phyloP scores from a whole-genome alignment of 2,329 filamentous ascomycete species.

The Penicillium sp. region DNA sequence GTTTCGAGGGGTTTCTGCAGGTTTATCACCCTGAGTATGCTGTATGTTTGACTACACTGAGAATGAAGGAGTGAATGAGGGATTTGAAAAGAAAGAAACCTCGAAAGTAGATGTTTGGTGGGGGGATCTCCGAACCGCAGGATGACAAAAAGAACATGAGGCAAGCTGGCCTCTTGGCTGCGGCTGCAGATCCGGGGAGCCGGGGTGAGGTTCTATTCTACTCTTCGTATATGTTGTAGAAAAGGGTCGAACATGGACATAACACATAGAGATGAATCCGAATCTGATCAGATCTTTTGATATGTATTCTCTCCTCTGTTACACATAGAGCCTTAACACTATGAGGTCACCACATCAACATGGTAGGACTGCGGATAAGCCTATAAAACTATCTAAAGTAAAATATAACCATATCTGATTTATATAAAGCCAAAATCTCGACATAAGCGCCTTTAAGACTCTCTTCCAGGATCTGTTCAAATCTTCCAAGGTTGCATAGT shows the following conservation, averaged over 20 bases:
- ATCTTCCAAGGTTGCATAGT: background rate
- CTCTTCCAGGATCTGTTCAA: background rate
- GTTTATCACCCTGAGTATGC: background rate
- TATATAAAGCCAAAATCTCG: background rate
- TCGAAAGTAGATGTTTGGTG: conserved; percentile 3
- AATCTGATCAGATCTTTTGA: background rate
- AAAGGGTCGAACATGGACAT: background rate
- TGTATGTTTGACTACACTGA: background rate
- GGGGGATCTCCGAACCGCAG: background rate
- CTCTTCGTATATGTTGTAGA: background rate
- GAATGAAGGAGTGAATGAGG: conserved; percentile 16
- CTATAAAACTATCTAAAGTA: no score
- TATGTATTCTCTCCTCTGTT: background rate
- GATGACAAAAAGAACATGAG: conserved; percentile 9
- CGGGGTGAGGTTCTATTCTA: background rate
- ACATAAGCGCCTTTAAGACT: background rate
- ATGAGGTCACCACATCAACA: conserved; percentile 3
- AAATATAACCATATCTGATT: background rate
- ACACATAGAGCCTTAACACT: background rate
- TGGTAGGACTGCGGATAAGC: background rate
- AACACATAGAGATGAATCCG: background rate
- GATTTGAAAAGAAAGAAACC: conserved; percentile 3
- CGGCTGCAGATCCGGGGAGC: conserved; percentile 5
- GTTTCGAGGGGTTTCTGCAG: background rate
- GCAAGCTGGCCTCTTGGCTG: conserved; percentile 15